Conservation (phyloP, 768 basidiomycete species). For the Tulasnella calospora region DNA sequence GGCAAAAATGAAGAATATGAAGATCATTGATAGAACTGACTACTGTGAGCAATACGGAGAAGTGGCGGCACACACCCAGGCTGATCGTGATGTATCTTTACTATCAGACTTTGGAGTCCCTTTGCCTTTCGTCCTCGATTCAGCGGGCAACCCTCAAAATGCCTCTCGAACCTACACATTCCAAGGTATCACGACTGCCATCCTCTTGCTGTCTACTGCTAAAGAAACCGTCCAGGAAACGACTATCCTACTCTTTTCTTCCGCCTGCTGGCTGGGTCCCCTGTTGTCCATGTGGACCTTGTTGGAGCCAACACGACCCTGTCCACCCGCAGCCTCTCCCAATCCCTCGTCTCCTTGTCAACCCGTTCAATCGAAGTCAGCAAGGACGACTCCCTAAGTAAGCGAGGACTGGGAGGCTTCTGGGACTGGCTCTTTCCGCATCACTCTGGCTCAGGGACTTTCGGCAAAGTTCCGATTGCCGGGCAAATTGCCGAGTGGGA, state of each 20-base stretch:
- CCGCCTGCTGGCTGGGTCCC: slow-evolving; percentile 22
- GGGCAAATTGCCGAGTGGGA: slow-evolving; percentile 2
- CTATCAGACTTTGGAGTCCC: slow-evolving; percentile 5
- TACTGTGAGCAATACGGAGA: slow-evolving; percentile 9
- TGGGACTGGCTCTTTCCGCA: slow-evolving; percentile 14
- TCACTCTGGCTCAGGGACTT: neutral
- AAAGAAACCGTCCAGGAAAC: neutral
- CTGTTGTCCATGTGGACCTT: slow-evolving; percentile 23
- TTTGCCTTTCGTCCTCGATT: slow-evolving; percentile 12
- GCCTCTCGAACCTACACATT: neutral
- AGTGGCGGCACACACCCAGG: neutral
- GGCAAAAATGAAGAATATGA: slow-evolving; percentile 44
- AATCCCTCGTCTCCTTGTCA: neutral
- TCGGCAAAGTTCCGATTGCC: slow-evolving; percentile 15
- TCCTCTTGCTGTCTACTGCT: neutral
- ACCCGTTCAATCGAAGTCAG: neutral
- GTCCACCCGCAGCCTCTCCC: neutral
- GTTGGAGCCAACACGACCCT: slow-evolving; percentile 19
- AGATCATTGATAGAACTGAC: slow-evolving; percentile 47
- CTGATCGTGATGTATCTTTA: neutral
- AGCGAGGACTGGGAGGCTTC: slow-evolving; percentile 9
- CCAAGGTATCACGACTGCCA: neutral
- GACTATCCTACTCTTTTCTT: slow-evolving; percentile 19
- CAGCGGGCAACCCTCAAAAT: neutral
- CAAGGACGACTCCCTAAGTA: neutral